Base-by-base conservation (phyloP, 179 eudicot genomes). In the Corrigiola litoralis region DNA sequence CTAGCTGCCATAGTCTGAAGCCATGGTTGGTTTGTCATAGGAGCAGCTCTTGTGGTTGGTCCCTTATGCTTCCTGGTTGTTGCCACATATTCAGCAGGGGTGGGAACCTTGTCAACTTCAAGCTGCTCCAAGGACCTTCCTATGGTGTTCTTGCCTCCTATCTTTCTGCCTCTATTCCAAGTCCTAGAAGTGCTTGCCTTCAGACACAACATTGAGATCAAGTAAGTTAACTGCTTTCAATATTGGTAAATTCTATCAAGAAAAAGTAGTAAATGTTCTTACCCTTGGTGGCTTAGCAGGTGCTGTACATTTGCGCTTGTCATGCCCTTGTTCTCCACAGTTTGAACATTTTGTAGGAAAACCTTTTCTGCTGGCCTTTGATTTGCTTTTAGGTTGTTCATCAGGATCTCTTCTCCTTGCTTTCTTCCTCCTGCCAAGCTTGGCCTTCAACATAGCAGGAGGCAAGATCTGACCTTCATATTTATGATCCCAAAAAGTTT, bases 401-500 rank as follows among this genome's bases (percentile, higher is more conserved):
- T 53, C 53, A 2, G 10, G 11, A n/a, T 65, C 69, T 1, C 14
- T 53, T 12, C 41, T 65, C 18, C 69, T 53, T 2, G 41, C 4
- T 2, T 45, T 52, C 25, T 38, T 53, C 52, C 41, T 40, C 18
- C 40, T 53, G 1, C 69, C 61, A 11, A 23, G 40, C 1, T 3
- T 13, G 1, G 58, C 29, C 31, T 29, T 66, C 4, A 66, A 3
- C 5, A 54, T 53, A 12, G 53, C 31, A 1, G 61, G 69, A 5
- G 69, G 61, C 3, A 27, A 29, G 1, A 66, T 23, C 13, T 38
- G 25, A 4, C 69, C 69, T 7, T 66, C 61, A 0, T 32, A 61
- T 6, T 28, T 28, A 28, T 42, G 61, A 0, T 53, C 29, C 61
- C 61, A 66, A 20, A 53, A 66, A 6, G 40, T 53, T 1, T 21